Conservation (phyloP, 495 filamentous ascomycete species). For the Bacidia gigantensis region DNA sequence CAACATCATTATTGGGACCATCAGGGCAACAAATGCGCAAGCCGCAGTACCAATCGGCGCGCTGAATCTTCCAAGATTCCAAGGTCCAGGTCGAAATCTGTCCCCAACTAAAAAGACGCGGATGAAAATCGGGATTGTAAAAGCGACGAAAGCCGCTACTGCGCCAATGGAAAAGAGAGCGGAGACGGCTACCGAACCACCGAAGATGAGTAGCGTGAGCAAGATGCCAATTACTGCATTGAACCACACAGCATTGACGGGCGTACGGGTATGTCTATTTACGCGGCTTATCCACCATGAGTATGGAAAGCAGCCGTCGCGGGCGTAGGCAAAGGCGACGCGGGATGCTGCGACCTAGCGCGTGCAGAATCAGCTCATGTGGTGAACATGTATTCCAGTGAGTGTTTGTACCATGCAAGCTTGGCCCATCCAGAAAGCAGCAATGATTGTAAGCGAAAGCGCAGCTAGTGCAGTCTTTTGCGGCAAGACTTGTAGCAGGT, state of each 20-base stretch:
- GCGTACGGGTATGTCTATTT: constrained; percentile 50
- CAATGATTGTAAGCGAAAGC: constrained; percentile 57
- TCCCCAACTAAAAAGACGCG: constrained; percentile 60
- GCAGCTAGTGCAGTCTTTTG: constrained; percentile 52
- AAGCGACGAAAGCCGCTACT: constrained; percentile 61
- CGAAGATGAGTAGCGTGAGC: constrained; percentile 56
- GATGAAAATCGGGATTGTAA: constrained; percentile 63
- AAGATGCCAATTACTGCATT: constrained; percentile 51
- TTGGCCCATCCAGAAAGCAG: constrained; percentile 71
- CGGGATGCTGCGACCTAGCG: constrained; percentile 48
- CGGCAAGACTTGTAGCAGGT: constrained; percentile 56
- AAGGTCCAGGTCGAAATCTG: constrained; percentile 56
- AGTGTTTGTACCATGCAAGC: constrained; percentile 49
- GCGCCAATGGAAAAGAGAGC: constrained; percentile 68
- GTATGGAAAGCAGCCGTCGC: constrained; percentile 63
- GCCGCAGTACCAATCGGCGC: constrained; percentile 47
- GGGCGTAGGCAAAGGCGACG: constrained; percentile 69
- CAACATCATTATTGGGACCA: constrained; percentile 64
- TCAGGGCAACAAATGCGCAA: constrained; percentile 50
- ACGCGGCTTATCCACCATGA: constrained; percentile 53
- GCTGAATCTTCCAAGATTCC: constrained; percentile 55
- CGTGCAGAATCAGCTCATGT: constrained; percentile 1
- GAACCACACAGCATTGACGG: constrained; percentile 68
- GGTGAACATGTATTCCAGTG: not conserved
- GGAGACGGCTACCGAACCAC: constrained; percentile 49